Conservation (phyloP, 805 yeast species). For the Saitoella complicata region DNA sequence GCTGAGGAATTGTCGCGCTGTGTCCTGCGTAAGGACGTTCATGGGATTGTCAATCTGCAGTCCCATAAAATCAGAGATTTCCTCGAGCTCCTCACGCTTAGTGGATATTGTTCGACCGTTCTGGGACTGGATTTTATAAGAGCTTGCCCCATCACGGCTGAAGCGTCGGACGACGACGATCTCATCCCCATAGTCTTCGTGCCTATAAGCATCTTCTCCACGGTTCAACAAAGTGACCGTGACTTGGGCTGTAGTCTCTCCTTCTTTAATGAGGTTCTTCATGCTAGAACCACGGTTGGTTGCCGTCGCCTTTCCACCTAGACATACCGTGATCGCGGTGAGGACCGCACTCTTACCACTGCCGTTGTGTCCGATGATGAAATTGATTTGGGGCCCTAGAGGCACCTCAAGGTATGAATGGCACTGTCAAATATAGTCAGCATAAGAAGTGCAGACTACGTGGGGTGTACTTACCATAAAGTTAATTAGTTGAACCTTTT, state of each 20-base stretch:
- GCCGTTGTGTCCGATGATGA: conserved; percentile 95
- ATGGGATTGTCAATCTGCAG: conserved; percentile 80
- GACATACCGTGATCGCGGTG: conserved; percentile 78
- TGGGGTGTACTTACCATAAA: conserved; percentile 33
- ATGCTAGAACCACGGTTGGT: conserved; percentile 71
- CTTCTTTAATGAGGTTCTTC: conserved; percentile 59
- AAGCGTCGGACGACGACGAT: conserved; percentile 58
- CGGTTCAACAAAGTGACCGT: conserved; percentile 46
- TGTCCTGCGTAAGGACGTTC: conserved; percentile 85
- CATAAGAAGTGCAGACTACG: conserved; percentile 13
- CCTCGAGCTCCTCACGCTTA: conserved; percentile 49
- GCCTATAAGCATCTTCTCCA: conserved; percentile 49
- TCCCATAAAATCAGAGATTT: conserved; percentile 51
- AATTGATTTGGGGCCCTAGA: conserved; percentile 68
- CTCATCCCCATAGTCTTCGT: conserved; percentile 47
- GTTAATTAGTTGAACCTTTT: conserved; percentile 45
- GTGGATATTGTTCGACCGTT: conserved; percentile 37
- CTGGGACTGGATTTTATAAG: conserved; percentile 40
- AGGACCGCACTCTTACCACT: conserved; percentile 88
- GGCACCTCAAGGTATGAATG: conserved; percentile 64
- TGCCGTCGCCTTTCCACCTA: conserved; percentile 72
- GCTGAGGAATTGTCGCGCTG: conserved; percentile 77
- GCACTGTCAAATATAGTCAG: conserved; percentile 29
- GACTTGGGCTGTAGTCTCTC: conserved; percentile 45
- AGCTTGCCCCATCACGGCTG: conserved; percentile 33